These are phyloP conservation scores for Scheffersomyces insectosa DNA, from an alignment of 1,139 yeast genomes.

Conservation along the genomic window DNA sequence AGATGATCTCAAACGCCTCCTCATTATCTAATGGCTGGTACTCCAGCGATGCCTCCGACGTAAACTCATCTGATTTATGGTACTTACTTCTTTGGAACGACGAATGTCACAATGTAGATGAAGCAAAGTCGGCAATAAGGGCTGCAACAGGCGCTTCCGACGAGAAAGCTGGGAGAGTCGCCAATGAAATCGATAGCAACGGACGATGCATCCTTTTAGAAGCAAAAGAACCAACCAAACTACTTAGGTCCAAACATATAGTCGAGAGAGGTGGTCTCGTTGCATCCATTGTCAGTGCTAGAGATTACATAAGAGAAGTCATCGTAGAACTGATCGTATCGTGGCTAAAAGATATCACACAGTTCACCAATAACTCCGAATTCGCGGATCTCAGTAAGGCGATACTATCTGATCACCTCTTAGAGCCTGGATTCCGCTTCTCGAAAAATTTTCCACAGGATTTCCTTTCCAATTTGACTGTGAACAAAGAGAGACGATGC, in stretches of 20 bases:
- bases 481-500: conserved; percentile 19
- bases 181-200: conserved; percentile 32
- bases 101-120: conserved; percentile 60
- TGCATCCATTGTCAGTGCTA: conserved; percentile 51
- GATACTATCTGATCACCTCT: conserved; percentile 27
- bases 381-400: conserved; percentile 27
- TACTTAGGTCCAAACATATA: conserved; percentile 26
- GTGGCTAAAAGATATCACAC: conserved; percentile 52
- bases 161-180: conserved; percentile 30
- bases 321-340: conserved; percentile 41
- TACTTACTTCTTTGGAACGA: conserved; percentile 69
- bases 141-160: conserved; percentile 31
- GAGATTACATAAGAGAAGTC: conserved; percentile 51
- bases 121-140: conserved; percentile 44
- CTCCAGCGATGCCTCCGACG: conserved; percentile 26
- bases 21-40: conserved; percentile 31
- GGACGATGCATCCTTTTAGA: conserved; percentile 33
- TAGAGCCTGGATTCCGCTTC: conserved; percentile 28
- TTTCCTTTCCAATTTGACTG: conserved; percentile 11
- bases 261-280: conserved; percentile 54
- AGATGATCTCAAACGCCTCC: conserved; percentile 27
- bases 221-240: conserved; percentile 16
- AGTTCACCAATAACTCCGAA: conserved; percentile 22
- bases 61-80: conserved; percentile 33
- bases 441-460: conserved; percentile 28